Evolutionary conservation across 2,329 filamentous ascomycete species (phyloP).

Genomic region (Lachnellula cervina): DNA sequence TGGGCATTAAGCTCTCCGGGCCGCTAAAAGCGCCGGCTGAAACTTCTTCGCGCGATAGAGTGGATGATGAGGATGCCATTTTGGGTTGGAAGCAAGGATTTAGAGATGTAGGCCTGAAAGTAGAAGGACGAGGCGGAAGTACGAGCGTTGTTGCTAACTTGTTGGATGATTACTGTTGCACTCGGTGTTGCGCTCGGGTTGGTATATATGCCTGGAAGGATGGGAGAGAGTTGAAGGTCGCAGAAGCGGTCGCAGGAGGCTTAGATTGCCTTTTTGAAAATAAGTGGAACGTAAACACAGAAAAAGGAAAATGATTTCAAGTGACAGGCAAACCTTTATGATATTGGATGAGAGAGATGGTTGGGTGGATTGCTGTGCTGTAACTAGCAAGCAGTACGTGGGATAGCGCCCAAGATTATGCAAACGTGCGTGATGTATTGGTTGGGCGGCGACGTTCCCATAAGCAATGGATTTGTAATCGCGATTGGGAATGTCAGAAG

Average conservation of each 20-base stretch:
- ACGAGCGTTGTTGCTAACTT: background rate
- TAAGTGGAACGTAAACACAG: background rate
- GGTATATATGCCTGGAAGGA: background rate
- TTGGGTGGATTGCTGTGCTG: conserved; percentile 11
- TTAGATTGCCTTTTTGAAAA: background rate
- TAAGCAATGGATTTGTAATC: conserved; percentile 17
- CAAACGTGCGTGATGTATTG: conserved; percentile 22
- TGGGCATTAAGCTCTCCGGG: conserved; percentile 17
- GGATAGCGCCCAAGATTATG: conserved; percentile 15
- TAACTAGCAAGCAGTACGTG: conserved; percentile 5
- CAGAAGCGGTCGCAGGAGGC: background rate
- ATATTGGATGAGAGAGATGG: background rate
- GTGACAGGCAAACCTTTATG: background rate
- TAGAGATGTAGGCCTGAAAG: conserved; percentile 1
- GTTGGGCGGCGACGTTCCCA: conserved; percentile 6
- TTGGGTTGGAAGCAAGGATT: conserved; percentile 1
- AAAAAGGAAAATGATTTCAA: background rate
- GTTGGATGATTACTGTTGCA: conserved; percentile 1
- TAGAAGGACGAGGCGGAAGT: background rate
- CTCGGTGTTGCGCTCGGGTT: conserved; percentile 8
- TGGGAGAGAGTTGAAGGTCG: background rate
- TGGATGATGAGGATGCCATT: conserved; percentile 15
- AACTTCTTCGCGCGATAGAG: conserved; percentile 8
- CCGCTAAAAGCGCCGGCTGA: conserved; percentile 11
- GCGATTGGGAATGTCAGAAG: conserved; percentile 4